Base-by-base conservation (phyloP, 2,329 filamentous ascomycete genomes). In the Beauveria australis region DNA sequence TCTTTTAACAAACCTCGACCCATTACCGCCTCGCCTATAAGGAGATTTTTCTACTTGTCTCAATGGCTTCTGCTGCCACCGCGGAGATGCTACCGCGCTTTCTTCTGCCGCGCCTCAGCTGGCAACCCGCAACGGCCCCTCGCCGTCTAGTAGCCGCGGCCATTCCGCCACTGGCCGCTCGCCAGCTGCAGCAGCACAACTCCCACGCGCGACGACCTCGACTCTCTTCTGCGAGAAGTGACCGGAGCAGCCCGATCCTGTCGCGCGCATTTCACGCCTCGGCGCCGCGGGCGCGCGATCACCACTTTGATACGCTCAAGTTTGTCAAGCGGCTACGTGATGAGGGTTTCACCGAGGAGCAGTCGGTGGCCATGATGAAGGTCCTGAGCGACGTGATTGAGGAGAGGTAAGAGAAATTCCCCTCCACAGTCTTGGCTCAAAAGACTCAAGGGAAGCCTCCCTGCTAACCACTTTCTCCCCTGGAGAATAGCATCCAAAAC, bases 341-440 rank as follows among this genome's bases (percentile, higher is more conserved):
- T 66, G 94, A 99, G 73, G 94, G 94, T 0, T 97, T 97, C 73
- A 96, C 91, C 26, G 93, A 97, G 74, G 89, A 92, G 67, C 94
- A 99, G 75, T 88, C 92, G 2, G 92, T 91, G 28, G 93, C 94
- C n/a, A 94, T 97, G 89, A 97, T 99, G 94, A 91, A 90, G 72
- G 91, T 97, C 7, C 80, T 99, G 44, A 92, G 92, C 75, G 92
- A 97, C 73, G 93, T 97, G 10, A 97, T 99, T 66, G 91, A 97
- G 73, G 94, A 99, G 76, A 96, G 88, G 87, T 88, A 67, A 26
- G 70, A 14, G 8, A 14, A 5, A 1, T 14, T 14, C 5, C 14
- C 12, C 30, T 5, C 12, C 4, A 0, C 12, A 14, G 14, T 5
- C 2, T 33, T 14, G 30, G 5, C 30, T 33, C 1, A 12, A 33